Evolutionary conservation across 768 basidiomycete genomes (phyloP), one percentile per base, ranked within the genome.

Genomic region (Suillus ampliporus): DNA sequence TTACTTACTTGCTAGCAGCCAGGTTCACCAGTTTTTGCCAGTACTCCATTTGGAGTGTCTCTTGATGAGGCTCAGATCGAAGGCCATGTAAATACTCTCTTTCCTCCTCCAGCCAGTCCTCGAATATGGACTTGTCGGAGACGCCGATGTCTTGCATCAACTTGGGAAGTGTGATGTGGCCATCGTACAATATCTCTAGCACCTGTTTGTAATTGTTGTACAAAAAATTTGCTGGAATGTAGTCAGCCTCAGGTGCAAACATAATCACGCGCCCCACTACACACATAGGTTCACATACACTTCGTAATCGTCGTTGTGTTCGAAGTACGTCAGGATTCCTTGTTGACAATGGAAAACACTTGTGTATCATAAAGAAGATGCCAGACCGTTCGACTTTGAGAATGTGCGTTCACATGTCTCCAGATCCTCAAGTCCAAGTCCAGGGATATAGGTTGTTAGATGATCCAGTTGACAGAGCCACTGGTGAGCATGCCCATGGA

Each of bases 151-250:
- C 64, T 10, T 53, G 23, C 65, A 68, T 64, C 1, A 60, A 35
- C 1, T 51, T 44, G 1, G 53, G 48, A 6, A 68, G 41, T 3
- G 50, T 57, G 1, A 19, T 17, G 2, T n/a, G 21, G 6, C 40
- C 57, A 5, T 58, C 48, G 11, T 10, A 7, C 17, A 71, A 37
- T 31, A 72, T 71, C 5, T 68, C 64, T 7, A 74, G 62, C 6
- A 69, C 74, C 43, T 74, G 71, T 37, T 38, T 64, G 28, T 74
- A 76, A 62, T 75, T 72, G 35, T 70, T 64, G 48, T 53, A 48
- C 17, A 54, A 38, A 50, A 71, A 69, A 35, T 40, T 63, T 19
- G 48, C 58, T 63, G 23, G 34, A n/a, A n/a, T n/a, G n/a, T n/a
- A n/a, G n/a, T n/a, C n/a, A n/a, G n/a, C n/a, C n/a, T n/a, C n/a